Percentiles rank a stretch among this genome's conserved stretches.
phyloP scores from a whole-genome alignment of 805 yeast genomes.

The Barnettozyma wickerhamii region DNA sequence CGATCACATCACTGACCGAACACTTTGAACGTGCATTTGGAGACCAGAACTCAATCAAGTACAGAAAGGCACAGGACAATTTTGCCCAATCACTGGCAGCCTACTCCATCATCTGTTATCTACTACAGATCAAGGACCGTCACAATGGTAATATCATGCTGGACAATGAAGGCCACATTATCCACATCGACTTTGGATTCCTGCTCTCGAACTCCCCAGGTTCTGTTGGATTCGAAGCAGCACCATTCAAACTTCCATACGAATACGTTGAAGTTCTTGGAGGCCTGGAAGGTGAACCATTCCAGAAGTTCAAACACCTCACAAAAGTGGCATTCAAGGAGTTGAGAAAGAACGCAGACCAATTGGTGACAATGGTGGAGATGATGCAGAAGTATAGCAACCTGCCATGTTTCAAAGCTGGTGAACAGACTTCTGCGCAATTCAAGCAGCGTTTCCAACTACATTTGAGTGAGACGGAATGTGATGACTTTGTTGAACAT shows the following conservation, averaged over 20 bases:
- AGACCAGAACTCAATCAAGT: slow-evolving; percentile 44
- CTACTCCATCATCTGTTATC: slow-evolving; percentile 84
- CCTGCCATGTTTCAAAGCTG: slow-evolving; percentile 88
- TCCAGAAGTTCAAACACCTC: slow-evolving; percentile 52
- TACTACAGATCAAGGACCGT: slow-evolving; percentile 90
- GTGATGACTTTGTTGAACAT: slow-evolving; percentile 74
- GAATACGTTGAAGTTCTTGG: slow-evolving; percentile 90
- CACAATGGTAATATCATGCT: slow-evolving; percentile 98
- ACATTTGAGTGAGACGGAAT: slow-evolving; percentile 65
- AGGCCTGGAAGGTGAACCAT: slow-evolving; percentile 63
- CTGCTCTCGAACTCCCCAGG: slow-evolving; percentile 93
- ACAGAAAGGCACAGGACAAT: slow-evolving; percentile 73
- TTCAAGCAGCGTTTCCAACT: slow-evolving; percentile 79
- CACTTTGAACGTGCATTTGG: slow-evolving; percentile 82
- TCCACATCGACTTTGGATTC: slow-evolving; percentile 95
- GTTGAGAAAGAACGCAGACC: slow-evolving; percentile 68
- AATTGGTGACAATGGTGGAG: slow-evolving; percentile 78
- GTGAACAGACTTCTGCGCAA: slow-evolving; percentile 75
- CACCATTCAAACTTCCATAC: slow-evolving; percentile 88
- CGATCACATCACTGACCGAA: slow-evolving; percentile 68
- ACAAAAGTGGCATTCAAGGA: slow-evolving; percentile 73
- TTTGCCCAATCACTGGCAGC: slow-evolving; percentile 87
- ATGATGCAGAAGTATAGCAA: slow-evolving; percentile 89
- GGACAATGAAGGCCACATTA: slow-evolving; percentile 91
- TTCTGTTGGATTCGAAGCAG: slow-evolving; percentile 94